These are phyloP conservation scores for Exophiala xenobiotica DNA, from an alignment of 2,329 filamentous ascomycete genomes.

Conservation along the genomic window DNA sequence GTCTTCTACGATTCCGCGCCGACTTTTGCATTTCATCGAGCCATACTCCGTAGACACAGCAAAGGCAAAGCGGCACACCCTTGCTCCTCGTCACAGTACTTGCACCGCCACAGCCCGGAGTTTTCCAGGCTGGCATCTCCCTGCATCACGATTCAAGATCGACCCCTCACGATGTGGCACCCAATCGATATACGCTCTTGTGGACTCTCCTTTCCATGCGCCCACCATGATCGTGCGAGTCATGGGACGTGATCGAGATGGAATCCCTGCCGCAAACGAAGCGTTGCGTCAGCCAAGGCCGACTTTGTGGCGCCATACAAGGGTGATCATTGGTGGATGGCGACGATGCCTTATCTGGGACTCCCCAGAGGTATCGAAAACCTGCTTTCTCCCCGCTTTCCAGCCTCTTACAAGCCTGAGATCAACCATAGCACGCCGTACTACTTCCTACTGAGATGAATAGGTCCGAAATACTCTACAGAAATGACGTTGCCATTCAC, in stretches of 20 bases:
- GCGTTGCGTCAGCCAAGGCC: slow-evolving; percentile 23
- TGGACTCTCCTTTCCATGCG: too few relatives aligned
- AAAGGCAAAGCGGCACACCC: too few relatives aligned
- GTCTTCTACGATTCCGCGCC: too few relatives aligned
- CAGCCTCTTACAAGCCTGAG: not conserved
- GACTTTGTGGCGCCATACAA: slow-evolving; percentile 7
- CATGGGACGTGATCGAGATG: slow-evolving; percentile 15
- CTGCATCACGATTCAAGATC: not conserved
- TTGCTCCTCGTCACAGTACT: too few relatives aligned
- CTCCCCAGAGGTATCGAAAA: slow-evolving; percentile 6
- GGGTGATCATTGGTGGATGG: slow-evolving; percentile 8
- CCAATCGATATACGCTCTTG: slow-evolving; percentile 10
- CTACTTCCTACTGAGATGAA: not conserved
- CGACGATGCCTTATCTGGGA: not conserved
- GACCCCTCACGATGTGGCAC: slow-evolving; percentile 10
- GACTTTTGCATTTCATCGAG: too few relatives aligned
- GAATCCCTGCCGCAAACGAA: not conserved
- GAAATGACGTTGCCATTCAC: slow-evolving; percentile 7
- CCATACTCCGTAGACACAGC: too few relatives aligned
- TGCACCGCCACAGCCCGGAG: slow-evolving; percentile 15
- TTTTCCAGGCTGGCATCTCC: not conserved
- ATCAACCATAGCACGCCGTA: not conserved
- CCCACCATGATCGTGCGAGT: slow-evolving; percentile 7
- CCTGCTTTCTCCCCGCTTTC: slow-evolving; percentile 11
- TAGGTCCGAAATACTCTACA: not conserved